Conservation (phyloP, 345 rosid species). For the Fremontodendron californicum region DNA sequence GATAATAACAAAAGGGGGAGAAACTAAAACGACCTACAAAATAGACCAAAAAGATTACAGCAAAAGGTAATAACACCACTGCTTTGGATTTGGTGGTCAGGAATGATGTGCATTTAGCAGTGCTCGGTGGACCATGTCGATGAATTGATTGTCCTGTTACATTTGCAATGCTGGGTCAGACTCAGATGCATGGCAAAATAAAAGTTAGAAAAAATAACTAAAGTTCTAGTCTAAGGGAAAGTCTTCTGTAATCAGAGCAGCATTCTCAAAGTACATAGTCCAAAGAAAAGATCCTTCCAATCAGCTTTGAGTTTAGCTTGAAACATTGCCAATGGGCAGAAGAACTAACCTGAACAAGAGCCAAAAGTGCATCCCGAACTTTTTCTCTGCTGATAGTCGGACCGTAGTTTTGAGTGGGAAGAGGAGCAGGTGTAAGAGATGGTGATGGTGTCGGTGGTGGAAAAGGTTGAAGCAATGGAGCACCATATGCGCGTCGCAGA, state of each 20-base stretch:
- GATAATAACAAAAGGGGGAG: background rate
- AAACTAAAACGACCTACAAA: background rate
- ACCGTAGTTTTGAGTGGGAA: slow-evolving; percentile 5
- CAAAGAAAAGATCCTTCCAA: background rate
- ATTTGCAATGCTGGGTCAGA: background rate
- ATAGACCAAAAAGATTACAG: background rate
- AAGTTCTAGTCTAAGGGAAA: background rate
- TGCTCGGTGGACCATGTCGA: slow-evolving; percentile 9
- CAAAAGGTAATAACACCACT: background rate
- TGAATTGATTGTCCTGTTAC: background rate
- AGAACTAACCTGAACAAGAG: slow-evolving; percentile 24
- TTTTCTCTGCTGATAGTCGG: slow-evolving; percentile 59
- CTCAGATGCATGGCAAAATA: background rate
- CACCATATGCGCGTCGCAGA: slow-evolving; percentile 60
- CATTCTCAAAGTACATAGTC: background rate
- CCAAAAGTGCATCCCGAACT: slow-evolving; percentile 68
- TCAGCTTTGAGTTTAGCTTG: background rate
- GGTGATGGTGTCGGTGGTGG: slow-evolving; percentile 91
- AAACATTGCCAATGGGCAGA: background rate
- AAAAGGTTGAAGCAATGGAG: slow-evolving; percentile 90
- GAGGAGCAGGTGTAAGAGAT: slow-evolving; percentile 63
- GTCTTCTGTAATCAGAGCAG: background rate
- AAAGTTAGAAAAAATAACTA: background rate
- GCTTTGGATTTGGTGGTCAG: background rate
- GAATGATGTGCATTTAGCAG: slow-evolving; percentile 2